These are phyloP conservation scores for Monsonia emarginata DNA, from an alignment of 441 rosid species.

Conservation along the genomic window DNA sequence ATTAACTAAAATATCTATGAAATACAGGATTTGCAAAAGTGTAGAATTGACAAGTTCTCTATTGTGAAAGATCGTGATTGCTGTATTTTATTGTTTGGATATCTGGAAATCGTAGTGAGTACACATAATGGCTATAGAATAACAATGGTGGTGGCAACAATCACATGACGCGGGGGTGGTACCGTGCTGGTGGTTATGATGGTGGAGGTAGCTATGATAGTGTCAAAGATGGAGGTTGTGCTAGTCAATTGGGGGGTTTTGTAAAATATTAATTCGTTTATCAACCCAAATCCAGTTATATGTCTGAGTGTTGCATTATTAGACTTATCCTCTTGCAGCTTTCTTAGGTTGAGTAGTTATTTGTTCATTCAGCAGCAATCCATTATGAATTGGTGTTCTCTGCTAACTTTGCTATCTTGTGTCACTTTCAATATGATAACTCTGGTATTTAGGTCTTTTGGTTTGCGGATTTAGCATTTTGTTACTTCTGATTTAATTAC, in stretches of 20 bases:
- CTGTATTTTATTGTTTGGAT: not conserved
- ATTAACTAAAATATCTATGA: not conserved
- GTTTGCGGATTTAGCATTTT: not conserved
- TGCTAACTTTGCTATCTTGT: not conserved
- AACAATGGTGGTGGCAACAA: not conserved
- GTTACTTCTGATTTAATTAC: not conserved
- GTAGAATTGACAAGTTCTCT: not conserved
- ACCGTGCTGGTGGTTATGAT: not conserved
- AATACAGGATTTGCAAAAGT: not conserved
- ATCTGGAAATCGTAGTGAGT: not conserved
- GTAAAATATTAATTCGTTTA: not conserved
- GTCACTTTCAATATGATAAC: not conserved
- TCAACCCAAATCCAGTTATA: no score
- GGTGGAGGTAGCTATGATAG: not conserved
- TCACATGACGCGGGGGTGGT: not conserved
- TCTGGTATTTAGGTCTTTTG: not conserved
- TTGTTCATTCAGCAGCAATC: not conserved
- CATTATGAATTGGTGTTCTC: no score
- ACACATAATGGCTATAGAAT: not conserved
- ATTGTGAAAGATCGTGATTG: not conserved
- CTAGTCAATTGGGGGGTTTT: not conserved
- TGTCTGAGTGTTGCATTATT: no score
- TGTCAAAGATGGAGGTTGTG: not conserved
- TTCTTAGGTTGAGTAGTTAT: no score
- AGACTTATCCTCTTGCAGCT: no score